Percentiles rank a stretch among this genome's conserved stretches.
Conservation (phyloP, 352 stramenopile species). For the Globisporangium paroecandrum region DNA sequence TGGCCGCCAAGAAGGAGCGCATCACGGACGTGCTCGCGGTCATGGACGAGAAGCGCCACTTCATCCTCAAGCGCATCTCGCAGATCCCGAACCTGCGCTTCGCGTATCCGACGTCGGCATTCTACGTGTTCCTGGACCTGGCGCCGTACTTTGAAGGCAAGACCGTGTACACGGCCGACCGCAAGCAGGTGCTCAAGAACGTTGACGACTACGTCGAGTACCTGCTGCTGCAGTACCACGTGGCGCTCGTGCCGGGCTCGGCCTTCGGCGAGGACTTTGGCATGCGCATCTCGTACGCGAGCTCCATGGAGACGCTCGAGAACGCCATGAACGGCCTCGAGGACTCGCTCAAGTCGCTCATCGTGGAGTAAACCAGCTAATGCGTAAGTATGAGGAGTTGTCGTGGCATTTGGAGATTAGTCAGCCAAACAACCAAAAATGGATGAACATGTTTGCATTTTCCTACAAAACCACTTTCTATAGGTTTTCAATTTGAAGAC, state of each 20-base stretch:
- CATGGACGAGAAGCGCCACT: slow-evolving; percentile 89
- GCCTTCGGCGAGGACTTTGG: slow-evolving; percentile 92
- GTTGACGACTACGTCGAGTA: slow-evolving; percentile 88
- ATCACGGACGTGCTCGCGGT: slow-evolving; percentile 50
- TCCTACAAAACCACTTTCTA: background rate
- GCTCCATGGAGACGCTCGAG: slow-evolving; percentile 83
- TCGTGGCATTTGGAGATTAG: background rate
- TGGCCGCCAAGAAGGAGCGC: slow-evolving; percentile 40
- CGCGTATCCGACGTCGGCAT: slow-evolving; percentile 89
- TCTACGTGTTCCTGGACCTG: slow-evolving; percentile 95
- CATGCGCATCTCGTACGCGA: slow-evolving; percentile 95
- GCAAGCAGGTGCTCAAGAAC: slow-evolving; percentile 30
- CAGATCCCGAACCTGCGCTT: slow-evolving; percentile 84
- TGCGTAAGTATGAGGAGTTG: no score
- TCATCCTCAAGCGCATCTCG: slow-evolving; percentile 80
- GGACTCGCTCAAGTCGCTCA: slow-evolving; percentile 46
- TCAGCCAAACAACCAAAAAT: background rate
- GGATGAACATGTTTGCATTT: background rate
- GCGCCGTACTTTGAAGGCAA: slow-evolving; percentile 72
- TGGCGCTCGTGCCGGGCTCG: slow-evolving; percentile 94
- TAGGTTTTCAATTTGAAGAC: background rate
- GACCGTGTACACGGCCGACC: slow-evolving; percentile 29
- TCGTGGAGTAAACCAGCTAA: slow-evolving; percentile 26
- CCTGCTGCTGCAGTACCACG: slow-evolving; percentile 86
- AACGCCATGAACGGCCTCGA: slow-evolving; percentile 64